Conservation (phyloP, 2,329 filamentous ascomycete genomes). For the Dothistroma pini region DNA sequence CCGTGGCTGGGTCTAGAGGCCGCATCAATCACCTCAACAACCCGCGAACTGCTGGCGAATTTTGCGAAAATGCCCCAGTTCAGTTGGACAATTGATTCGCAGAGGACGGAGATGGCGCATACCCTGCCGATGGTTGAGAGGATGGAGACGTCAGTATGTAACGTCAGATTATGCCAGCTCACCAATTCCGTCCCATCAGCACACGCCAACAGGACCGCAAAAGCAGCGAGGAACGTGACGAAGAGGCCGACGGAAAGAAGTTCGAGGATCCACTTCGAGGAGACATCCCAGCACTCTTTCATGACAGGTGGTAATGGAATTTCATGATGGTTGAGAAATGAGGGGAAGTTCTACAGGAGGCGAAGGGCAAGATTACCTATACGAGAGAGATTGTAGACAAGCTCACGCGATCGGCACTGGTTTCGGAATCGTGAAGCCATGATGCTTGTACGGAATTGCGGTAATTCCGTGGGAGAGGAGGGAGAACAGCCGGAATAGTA, state of each 20-base stretch:
- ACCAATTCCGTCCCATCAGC: background rate
- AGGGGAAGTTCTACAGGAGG: background rate
- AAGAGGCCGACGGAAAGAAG: background rate
- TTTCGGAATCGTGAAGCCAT: background rate
- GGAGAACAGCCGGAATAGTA: no score
- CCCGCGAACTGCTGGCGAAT: constrained; percentile 7
- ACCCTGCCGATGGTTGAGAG: constrained; percentile 12
- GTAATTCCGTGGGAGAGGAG: background rate
- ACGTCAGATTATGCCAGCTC: constrained; percentile 14
- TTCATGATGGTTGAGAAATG: background rate
- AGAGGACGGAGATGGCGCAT: constrained; percentile 6
- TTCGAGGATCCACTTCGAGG: constrained; percentile 6
- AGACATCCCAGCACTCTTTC: background rate
- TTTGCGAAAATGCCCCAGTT: constrained; percentile 8
- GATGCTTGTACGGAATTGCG: background rate
- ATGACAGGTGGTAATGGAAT: background rate
- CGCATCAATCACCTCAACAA: constrained; percentile 12
- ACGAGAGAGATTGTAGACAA: background rate
- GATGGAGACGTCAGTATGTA: constrained; percentile 16
- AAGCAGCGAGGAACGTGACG: background rate
- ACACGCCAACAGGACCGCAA: background rate
- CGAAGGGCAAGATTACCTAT: background rate
- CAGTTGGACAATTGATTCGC: constrained; percentile 11
- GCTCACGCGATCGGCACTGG: background rate
- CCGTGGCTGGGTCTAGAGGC: constrained; percentile 3